Percentiles rank a stretch among this genome's conserved stretches.
These are phyloP conservation scores for Rugosomyces carneus DNA, from an alignment of 1,284 basidiomycete genomes.

Conservation along the genomic window DNA sequence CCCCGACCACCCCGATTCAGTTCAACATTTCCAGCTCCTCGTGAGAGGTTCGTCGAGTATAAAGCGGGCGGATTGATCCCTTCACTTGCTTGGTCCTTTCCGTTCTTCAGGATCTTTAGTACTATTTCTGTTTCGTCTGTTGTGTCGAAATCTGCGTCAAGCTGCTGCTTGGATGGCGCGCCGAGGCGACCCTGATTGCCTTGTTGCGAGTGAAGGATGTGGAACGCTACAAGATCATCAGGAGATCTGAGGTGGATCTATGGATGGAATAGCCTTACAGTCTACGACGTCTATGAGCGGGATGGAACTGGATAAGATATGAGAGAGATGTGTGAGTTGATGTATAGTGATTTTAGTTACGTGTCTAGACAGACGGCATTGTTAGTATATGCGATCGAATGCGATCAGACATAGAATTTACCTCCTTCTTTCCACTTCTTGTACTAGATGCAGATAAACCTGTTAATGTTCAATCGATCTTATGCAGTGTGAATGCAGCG, in stretches of 20 bases:
- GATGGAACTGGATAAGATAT: constrained; percentile 42
- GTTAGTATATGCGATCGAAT: constrained; percentile 21
- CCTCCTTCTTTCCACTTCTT: constrained; percentile 77
- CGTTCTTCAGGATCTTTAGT: constrained; percentile 51
- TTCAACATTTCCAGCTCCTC: constrained; percentile 11
- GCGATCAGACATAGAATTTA: constrained; percentile 27
- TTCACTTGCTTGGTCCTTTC: constrained; percentile 49
- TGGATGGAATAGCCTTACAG: constrained; percentile 42
- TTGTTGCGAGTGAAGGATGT: constrained; percentile 51
- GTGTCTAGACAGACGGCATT: constrained; percentile 42
- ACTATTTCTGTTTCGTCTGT: constrained; percentile 62
- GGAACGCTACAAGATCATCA: constrained; percentile 35
- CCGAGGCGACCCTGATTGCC: constrained; percentile 69
- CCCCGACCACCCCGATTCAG: constrained; percentile 1
- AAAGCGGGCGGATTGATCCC: constrained; percentile 32
- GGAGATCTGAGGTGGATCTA: constrained; percentile 3
- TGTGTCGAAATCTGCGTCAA: constrained; percentile 65
- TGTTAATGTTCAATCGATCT: constrained; percentile 16
- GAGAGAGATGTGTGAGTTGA: constrained; percentile 9
- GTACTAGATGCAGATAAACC: constrained; percentile 40
- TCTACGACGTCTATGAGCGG: constrained; percentile 68
- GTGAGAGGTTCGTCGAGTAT: constrained; percentile 13
- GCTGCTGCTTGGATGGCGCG: constrained; percentile 68
- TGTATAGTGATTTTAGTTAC: constrained; percentile 38
- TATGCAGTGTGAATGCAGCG: constrained; percentile 15